Base-by-base conservation (phyloP, 2,329 filamentous ascomycete genomes). In the Claviceps paspali region DNA sequence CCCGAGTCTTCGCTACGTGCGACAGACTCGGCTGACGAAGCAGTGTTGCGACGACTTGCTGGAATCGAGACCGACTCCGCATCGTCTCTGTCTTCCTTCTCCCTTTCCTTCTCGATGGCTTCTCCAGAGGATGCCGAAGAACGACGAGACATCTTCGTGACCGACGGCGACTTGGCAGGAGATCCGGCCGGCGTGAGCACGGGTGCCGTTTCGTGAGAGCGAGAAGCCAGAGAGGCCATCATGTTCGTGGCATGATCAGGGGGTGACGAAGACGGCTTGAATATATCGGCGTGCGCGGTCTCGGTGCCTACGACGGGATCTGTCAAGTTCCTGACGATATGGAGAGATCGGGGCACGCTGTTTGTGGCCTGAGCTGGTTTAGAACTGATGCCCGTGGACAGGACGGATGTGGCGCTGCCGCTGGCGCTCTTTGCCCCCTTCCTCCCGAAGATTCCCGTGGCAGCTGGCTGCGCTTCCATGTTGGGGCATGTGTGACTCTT, bases 301-400 rank as follows among this genome's bases (percentile, higher is more conserved):
- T 85, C 78, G 1, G 77, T 75, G 22, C 72, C 75, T 6, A 87
- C 70, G 15, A 78, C 62, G 2, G 82, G 78, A 38, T 73, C 68
- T 2, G 78, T 69, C 19, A 70, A 68, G 39, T 63, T 66, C 9
- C 52, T 58, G 5, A 56, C 42, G 10, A 57, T 56, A 29, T 49
- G 54, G 3, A 55, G 55, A n/a, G 55, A 55, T 5, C 56, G 49
- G 1, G 52, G 38, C 18, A 61, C 50, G 21, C 50, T 56, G 10
- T 30, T 35, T 5, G 56, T 52, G 5, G 52, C 48, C 29, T 56
- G 54, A 4, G 58, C 52, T n/a, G 30, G n/a, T 14, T 67, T 68
- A 5, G 60, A 54, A 9, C 74, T 67, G 19, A 68, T 47, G 39
- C 64, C 62, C 0, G 65, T 64, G 5, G 70, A 67, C 9, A 64